A percentile compares a stretch with the other conserved stretches of the same genome.
phyloP scores from a whole-genome alignment of 305 asterid genomes.

The Fraxinus albicans region DNA sequence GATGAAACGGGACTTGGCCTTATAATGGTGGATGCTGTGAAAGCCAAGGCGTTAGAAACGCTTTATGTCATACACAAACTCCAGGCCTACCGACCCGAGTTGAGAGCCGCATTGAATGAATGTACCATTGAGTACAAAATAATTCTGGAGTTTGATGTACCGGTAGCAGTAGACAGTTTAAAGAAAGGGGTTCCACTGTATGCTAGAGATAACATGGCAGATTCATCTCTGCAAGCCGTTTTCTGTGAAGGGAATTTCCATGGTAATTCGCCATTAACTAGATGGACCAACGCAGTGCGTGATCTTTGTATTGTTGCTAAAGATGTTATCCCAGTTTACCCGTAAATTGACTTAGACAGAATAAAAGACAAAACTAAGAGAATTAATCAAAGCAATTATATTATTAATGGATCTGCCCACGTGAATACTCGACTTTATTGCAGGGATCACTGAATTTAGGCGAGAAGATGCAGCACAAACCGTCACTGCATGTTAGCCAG shows the following conservation, averaged over 20 bases:
- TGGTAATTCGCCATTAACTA: constrained; percentile 34
- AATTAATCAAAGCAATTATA: not conserved
- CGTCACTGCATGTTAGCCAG: too few species aligned
- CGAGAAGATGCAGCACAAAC: not conserved
- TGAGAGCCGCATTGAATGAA: constrained; percentile 16
- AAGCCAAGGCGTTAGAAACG: constrained; percentile 22
- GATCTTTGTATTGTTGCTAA: constrained; percentile 40
- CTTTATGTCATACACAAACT: constrained; percentile 26
- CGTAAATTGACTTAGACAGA: not conserved
- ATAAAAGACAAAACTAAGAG: not conserved
- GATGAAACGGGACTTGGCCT: constrained; percentile 37
- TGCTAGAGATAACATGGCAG: constrained; percentile 46
- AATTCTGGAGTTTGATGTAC: constrained; percentile 26
- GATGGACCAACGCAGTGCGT: constrained; percentile 31
- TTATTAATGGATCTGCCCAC: constrained; percentile 12
- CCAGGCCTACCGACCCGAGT: constrained; percentile 30
- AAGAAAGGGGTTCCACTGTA: constrained; percentile 45
- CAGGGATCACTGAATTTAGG: not conserved
- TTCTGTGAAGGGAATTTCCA: constrained; percentile 36
- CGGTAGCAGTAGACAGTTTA: constrained; percentile 39
- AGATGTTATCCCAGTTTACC: not conserved
- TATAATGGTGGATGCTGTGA: constrained; percentile 35
- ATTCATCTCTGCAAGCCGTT: constrained; percentile 35
- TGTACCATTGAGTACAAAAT: constrained; percentile 33
- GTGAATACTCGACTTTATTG: not conserved